Evolutionary conservation across 306 rosid genomes (phyloP).

Genomic region (Lablab purpureus): DNA sequence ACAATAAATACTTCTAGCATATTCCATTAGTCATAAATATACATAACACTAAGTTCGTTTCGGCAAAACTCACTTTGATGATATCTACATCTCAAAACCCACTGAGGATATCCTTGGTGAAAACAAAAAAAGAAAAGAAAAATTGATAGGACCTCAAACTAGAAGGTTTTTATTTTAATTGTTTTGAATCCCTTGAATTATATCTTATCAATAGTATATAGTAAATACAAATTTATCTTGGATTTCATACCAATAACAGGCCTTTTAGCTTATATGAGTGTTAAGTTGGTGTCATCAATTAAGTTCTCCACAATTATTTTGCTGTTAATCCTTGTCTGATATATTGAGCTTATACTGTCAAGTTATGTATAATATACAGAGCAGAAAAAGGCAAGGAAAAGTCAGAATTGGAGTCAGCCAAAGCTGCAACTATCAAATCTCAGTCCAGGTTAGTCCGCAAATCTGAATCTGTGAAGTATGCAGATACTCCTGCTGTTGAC

Average conservation of each 20-base stretch:
- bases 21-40: slow-evolving; percentile 8
- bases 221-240: background rate
- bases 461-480: slow-evolving; percentile 36
- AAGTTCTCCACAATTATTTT: background rate
- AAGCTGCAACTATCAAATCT: slow-evolving; percentile 37
- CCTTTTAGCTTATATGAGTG: slow-evolving; percentile 34
- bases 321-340: background rate
- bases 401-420: slow-evolving; percentile 37
- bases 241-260: slow-evolving; percentile 20
- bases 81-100: no score
- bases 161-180: background rate
- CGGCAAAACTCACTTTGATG: no score
- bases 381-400: slow-evolving; percentile 46
- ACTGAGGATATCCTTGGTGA: no score
- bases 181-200: background rate
- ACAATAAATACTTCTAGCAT: background rate
- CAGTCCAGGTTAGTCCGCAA: slow-evolving; percentile 48
- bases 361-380: slow-evolving; percentile 54
- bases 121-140: no score
- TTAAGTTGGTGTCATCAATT: slow-evolving; percentile 16
- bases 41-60: background rate
- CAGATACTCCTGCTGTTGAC: slow-evolving; percentile 14
- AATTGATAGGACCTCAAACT: background rate
- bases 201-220: background rate
- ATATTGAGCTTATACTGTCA: slow-evolving; percentile 17